phyloP scores from a whole-genome alignment of 169 alveolate genomes.

The Plasmodium gonderi region DNA sequence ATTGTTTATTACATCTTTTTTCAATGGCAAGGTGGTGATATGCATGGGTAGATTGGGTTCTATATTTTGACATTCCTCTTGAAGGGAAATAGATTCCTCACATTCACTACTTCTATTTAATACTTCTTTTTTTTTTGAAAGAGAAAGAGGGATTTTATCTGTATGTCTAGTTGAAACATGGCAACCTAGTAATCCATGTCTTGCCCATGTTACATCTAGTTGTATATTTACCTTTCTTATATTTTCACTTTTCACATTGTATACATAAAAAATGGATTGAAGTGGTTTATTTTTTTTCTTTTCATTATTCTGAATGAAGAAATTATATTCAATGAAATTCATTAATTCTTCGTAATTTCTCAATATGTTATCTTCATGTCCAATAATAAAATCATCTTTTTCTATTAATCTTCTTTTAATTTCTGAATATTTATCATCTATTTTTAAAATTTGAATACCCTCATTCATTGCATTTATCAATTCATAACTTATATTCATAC shows the following conservation, averaged over 20 bases:
- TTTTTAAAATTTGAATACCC: slow-evolving; percentile 78
- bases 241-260: slow-evolving; percentile 76
- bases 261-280: slow-evolving; percentile 50
- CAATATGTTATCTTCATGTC: slow-evolving; percentile 40
- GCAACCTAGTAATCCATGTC: slow-evolving; percentile 82
- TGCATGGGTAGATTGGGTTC: too few species aligned
- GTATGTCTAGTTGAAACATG: slow-evolving; percentile 77
- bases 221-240: slow-evolving; percentile 76
- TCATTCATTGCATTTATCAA: slow-evolving; percentile 80
- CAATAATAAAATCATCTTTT: slow-evolving; percentile 79
- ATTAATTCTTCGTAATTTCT: slow-evolving; percentile 42
- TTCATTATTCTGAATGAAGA: background rate
- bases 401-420: slow-evolving; percentile 78
- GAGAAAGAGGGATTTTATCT: slow-evolving; percentile 76
- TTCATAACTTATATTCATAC: slow-evolving; percentile 79
- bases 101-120: background rate
- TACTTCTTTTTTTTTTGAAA: background rate
- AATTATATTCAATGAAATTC: background rate
- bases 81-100: background rate
- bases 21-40: too few species aligned
- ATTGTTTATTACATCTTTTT: too few species aligned
- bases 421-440: slow-evolving; percentile 80
- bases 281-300: background rate
- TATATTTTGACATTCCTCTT: too few species aligned
- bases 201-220: slow-evolving; percentile 77